Evolutionary conservation across 2,329 filamentous ascomycete genomes (phyloP).

Genomic region (Aspergillus phoenicis): DNA sequence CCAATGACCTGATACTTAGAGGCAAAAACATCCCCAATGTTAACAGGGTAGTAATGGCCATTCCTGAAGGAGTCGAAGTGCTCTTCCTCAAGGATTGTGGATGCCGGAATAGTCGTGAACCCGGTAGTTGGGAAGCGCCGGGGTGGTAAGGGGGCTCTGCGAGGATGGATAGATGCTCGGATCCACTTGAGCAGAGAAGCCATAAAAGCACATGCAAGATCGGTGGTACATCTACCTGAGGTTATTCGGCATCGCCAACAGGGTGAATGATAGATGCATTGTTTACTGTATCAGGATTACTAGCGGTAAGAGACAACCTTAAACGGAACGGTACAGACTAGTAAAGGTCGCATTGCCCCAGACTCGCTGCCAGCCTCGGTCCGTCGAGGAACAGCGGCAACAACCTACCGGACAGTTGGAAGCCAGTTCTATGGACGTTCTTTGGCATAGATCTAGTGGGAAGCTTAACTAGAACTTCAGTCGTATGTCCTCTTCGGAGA

Average conservation of each 20-base stretch:
- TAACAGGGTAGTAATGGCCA: slow-evolving; percentile 34
- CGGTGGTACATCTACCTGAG: not conserved
- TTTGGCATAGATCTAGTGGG: not conserved
- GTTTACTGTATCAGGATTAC: not conserved
- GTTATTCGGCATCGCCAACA: no score
- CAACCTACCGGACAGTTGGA: not conserved
- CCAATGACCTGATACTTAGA: slow-evolving; percentile 32
- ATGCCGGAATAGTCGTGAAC: slow-evolving; percentile 21
- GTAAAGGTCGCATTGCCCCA: not conserved
- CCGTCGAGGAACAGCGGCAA: not conserved
- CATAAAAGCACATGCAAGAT: slow-evolving; percentile 12
- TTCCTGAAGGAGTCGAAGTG: slow-evolving; percentile 28
- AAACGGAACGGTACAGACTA: not conserved
- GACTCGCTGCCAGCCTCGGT: not conserved
- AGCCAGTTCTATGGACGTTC: no score
- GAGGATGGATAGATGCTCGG: slow-evolving; percentile 14
- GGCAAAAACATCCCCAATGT: slow-evolving; percentile 33
- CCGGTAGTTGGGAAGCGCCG: slow-evolving; percentile 25
- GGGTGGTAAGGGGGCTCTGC: slow-evolving; percentile 19
- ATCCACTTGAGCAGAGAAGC: slow-evolving; percentile 26
- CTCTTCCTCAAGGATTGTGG: slow-evolving; percentile 30
- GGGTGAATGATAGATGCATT: not conserved
- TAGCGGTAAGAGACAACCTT: not conserved
- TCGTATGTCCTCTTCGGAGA: not conserved
- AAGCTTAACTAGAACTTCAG: not conserved